These are phyloP conservation scores for Tulasnella sp. DNA, from an alignment of 768 basidiomycete genomes.

Conservation along the genomic window DNA sequence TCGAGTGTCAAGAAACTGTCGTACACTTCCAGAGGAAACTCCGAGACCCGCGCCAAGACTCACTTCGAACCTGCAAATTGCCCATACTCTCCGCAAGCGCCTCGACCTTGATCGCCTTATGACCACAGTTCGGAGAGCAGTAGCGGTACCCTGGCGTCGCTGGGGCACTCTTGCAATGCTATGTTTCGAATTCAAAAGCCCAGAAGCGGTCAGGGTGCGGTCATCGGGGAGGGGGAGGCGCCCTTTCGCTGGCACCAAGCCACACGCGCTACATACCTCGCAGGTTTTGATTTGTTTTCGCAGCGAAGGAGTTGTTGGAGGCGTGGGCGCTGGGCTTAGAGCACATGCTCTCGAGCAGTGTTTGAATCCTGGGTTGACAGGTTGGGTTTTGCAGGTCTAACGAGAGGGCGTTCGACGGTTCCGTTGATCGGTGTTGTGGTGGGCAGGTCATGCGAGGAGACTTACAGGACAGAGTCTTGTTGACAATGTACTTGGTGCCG, in stretches of 20 bases:
- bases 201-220: not conserved
- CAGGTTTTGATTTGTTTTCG: slow-evolving; percentile 4
- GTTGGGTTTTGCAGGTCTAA: not conserved
- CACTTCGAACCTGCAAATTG: not conserved
- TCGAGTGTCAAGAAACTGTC: not conserved
- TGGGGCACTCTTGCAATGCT: not conserved
- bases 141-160: slow-evolving; percentile 10
- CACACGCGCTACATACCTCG: not conserved
- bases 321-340: not conserved
- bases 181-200: not conserved
- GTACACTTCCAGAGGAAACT: not conserved
- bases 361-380: slow-evolving; percentile 12
- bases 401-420: not conserved
- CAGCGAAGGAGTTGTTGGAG: not conserved
- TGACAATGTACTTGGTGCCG: not conserved
- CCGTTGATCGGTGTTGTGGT: not conserved
- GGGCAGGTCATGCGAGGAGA: not conserved
- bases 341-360: slow-evolving; percentile 15
- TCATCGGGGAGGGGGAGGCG: not conserved
- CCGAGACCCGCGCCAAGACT: not conserved
- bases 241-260: not conserved
- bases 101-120: not conserved
- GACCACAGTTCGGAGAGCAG: slow-evolving; percentile 5
- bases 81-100: slow-evolving; percentile 3
- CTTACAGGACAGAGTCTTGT: not conserved